These are phyloP conservation scores for Hibiscus syriacus DNA, from an alignment of 345 rosid genomes.

Conservation along the genomic window DNA sequence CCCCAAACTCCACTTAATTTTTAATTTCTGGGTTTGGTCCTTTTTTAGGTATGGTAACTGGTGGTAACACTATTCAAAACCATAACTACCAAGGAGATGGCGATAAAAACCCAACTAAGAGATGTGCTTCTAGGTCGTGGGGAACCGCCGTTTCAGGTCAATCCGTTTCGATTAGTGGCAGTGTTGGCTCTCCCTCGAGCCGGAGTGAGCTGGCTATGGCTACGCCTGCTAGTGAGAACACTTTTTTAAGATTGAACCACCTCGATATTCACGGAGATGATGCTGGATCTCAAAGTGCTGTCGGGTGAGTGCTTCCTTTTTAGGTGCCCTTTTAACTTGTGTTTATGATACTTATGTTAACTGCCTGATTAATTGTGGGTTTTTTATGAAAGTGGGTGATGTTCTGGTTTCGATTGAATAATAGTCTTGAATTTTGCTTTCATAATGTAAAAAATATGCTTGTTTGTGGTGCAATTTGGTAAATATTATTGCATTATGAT, in stretches of 20 bases:
- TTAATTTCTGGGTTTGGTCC: no score
- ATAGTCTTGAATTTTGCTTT: conserved; percentile 1
- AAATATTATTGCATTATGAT: neutral
- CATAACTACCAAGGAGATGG: no score
- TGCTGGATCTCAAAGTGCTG: conserved; percentile 72
- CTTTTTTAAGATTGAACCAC: conserved; percentile 50
- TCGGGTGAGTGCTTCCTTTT: conserved; percentile 42
- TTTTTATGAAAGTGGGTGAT: conserved; percentile 10
- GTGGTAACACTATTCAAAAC: no score
- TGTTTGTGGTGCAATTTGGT: neutral
- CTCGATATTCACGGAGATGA: conserved; percentile 91
- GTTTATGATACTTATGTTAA: neutral
- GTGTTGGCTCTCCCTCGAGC: no score
- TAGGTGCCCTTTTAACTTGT: no score
- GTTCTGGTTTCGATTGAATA: conserved; percentile 8
- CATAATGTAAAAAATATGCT: neutral
- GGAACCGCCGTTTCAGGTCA: no score
- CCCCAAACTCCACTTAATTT: no score
- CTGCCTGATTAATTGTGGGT: conserved; percentile 12
- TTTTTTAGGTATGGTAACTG: no score
- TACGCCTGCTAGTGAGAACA: no score
- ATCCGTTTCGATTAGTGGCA: no score
- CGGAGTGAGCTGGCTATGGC: conserved; percentile 59
- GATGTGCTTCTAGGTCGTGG: no score
- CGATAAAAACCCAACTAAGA: no score